Base-by-base conservation (phyloP, 495 filamentous ascomycete species). In the Tuber calosporum region DNA sequence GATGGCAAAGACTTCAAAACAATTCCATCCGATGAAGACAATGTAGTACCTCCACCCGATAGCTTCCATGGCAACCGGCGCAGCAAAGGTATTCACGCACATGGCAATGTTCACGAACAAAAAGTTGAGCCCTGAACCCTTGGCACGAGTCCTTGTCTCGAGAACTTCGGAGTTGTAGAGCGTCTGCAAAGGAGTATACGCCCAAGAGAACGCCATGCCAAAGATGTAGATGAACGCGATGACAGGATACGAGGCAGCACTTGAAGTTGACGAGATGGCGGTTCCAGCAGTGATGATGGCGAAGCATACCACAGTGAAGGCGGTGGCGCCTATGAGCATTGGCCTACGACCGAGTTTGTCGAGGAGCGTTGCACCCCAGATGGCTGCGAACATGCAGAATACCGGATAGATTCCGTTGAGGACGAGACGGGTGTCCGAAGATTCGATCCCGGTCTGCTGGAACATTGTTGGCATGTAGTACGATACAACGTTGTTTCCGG, bases 151-250 rank as follows among this genome's bases (percentile, higher is more conserved):
- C n/a, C 83, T 77, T 1, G 83, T 86, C 7, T 83, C 83, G 30
- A 81, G 81, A 58, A 83, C 83, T 42, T 78, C 76, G 0, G 62
- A 67, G 20, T 81, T 72, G 72, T 83, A 83, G 9, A 83, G 76
- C 9, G 86, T 84, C 77, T 89, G 88, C 22, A 90, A 83, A 0
- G 89, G 88, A 15, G 89, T 90, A 81, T 87, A 87, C 8, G 88
- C 90, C 69, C 87, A 84, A 0, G 87, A 87, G 84, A 86, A 90
- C 2, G 86, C 84, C 43, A 88, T 86, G 34, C 90, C 89, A 76
- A 91, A 91, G 69, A 92, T 81, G 81, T 89, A 91, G 79, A 92
- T 89, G 74, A 89, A 86, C 4, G 87, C 87, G 66, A 92, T 87
- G 13, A 82, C 84, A 17, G 85, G 87, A 67, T 86, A 84, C 0